Evolutionary conservation across 768 basidiomycete species (phyloP).

Genomic region (Aureoboletus auriporus): DNA sequence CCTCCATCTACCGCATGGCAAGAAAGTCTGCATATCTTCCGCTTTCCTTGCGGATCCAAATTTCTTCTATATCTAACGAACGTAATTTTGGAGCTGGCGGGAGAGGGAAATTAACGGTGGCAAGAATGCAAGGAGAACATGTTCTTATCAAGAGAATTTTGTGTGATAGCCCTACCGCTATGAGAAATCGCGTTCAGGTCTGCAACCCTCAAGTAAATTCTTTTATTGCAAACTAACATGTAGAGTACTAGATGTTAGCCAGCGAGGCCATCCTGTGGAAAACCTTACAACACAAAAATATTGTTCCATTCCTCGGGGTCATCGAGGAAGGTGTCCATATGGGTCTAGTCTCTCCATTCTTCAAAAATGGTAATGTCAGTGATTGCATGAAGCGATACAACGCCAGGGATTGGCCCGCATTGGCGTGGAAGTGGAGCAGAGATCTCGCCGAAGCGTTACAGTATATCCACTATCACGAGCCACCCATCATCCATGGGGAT

Average conservation of each 20-base stretch:
- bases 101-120: slow-evolving; percentile 20
- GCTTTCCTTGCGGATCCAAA: slow-evolving; percentile 9
- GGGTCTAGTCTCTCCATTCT: slow-evolving; percentile 24
- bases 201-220: background rate
- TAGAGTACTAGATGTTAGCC: slow-evolving; percentile 14
- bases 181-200: slow-evolving; percentile 13
- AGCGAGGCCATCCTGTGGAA: slow-evolving; percentile 28
- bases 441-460: slow-evolving; percentile 19
- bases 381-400: background rate
- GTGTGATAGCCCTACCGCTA: background rate
- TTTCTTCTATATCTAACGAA: background rate
- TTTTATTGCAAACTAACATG: slow-evolving; percentile 1
- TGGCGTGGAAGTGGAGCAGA: slow-evolving; percentile 7
- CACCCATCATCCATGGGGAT: slow-evolving; percentile 38
- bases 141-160: slow-evolving; percentile 27
- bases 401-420: background rate
- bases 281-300: slow-evolving; percentile 23
- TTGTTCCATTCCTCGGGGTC: slow-evolving; percentile 24
- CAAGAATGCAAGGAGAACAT: slow-evolving; percentile 3
- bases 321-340: slow-evolving; percentile 5
- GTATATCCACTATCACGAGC: slow-evolving; percentile 23
- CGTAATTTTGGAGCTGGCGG: slow-evolving; percentile 8
- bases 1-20: slow-evolving; percentile 25
- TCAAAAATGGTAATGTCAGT: slow-evolving; percentile 18
- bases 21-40: slow-evolving; percentile 27